These are phyloP conservation scores for Coffea eugenioides DNA, from an alignment of 257 asterid genomes.

Conservation along the genomic window DNA sequence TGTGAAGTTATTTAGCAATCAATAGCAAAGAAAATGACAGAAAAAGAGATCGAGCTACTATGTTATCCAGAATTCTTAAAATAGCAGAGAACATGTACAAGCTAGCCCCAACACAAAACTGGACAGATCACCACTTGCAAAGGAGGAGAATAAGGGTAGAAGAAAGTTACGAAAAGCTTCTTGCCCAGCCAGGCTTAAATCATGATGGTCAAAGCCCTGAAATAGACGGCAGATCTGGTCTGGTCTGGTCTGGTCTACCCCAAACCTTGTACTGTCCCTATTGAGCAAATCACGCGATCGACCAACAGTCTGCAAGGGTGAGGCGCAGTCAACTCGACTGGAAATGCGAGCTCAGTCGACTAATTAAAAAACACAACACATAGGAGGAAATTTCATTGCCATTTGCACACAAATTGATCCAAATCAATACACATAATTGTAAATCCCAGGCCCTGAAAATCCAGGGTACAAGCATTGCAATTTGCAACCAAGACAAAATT, in stretches of 20 bases:
- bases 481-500: too few relatives aligned
- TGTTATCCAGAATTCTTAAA: too few relatives aligned
- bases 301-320: not conserved
- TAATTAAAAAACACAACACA: not conserved
- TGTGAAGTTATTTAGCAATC: too few relatives aligned
- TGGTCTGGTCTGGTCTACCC: not conserved
- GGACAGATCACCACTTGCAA: too few relatives aligned
- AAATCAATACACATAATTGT: not conserved
- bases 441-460: not conserved
- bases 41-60: too few relatives aligned
- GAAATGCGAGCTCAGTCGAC: not conserved
- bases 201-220: not conserved
- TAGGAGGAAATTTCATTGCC: not conserved
- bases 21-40: too few relatives aligned
- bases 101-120: too few relatives aligned
- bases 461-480: not conserved
- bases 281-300: not conserved
- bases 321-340: not conserved
- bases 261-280: not conserved
- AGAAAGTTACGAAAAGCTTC: too few relatives aligned
- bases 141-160: too few relatives aligned
- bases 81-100: too few relatives aligned
- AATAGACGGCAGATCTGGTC: not conserved
- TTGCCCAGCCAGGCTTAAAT: too few relatives aligned
- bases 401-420: conserved; percentile 4